Evolutionary conservation across 352 stramenopile genomes (phyloP).

Genomic region (Pythium dissimile): DNA sequence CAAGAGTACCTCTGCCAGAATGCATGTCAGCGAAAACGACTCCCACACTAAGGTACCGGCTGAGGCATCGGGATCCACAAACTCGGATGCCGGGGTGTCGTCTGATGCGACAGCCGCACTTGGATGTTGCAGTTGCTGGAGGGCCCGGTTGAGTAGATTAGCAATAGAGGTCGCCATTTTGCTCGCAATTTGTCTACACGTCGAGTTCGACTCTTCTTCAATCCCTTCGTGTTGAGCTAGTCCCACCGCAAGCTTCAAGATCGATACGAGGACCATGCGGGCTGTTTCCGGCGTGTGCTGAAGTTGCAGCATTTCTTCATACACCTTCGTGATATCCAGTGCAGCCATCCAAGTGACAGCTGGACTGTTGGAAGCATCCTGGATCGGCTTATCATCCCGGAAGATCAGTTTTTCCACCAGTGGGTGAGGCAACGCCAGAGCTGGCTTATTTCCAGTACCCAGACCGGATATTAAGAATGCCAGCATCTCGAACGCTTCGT

Average conservation of each 20-base stretch:
- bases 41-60: slow-evolving; percentile 11
- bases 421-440: background rate
- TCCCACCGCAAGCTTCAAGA: slow-evolving; percentile 3
- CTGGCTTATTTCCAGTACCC: background rate
- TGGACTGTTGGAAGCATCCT: slow-evolving; percentile 9
- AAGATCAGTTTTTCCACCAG: slow-evolving; percentile 17
- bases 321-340: slow-evolving; percentile 12
- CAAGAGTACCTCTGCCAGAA: slow-evolving; percentile 13
- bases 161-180: background rate
- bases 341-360: slow-evolving; percentile 15
- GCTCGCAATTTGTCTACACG: slow-evolving; percentile 14
- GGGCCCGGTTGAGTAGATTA: background rate
- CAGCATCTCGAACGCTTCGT: slow-evolving; percentile 44
- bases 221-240: slow-evolving; percentile 33
- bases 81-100: too few species aligned
- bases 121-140: background rate
- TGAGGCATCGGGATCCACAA: too few species aligned
- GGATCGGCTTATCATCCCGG: slow-evolving; percentile 10
- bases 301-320: slow-evolving; percentile 3
- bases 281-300: background rate
- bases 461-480: slow-evolving; percentile 27
- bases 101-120: background rate
- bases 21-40: background rate
- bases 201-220: slow-evolving; percentile 29
- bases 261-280: slow-evolving; percentile 7